Conservation (phyloP, 2,329 filamentous ascomycete genomes). For the Pyrenophora graminea region DNA sequence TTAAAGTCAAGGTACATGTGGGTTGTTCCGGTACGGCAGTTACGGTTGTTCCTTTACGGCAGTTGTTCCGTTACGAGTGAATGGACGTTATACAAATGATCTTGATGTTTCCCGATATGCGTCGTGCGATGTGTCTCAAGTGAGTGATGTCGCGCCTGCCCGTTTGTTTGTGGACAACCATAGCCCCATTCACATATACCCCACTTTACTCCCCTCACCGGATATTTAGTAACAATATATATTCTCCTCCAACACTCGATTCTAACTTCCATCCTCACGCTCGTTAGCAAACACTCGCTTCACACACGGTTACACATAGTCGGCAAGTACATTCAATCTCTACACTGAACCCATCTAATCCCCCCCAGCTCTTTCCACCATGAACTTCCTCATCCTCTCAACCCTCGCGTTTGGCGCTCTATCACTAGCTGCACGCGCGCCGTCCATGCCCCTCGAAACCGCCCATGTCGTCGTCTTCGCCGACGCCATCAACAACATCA, state of each 20-base stretch:
- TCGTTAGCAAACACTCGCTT: background rate
- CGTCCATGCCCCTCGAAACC: background rate
- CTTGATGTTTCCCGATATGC: too few species aligned
- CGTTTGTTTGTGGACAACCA: too few species aligned
- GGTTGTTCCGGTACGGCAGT: background rate
- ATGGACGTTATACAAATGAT: too few species aligned
- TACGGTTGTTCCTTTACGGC: too few species aligned
- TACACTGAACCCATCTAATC: background rate
- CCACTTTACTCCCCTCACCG: too few species aligned
- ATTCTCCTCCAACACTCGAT: too few species aligned
- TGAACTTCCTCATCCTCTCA: conserved; percentile 5
- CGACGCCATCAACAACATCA: background rate
- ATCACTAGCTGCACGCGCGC: background rate
- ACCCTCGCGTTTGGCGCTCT: background rate
- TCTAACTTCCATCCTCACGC: background rate
- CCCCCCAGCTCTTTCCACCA: background rate
- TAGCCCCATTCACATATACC: too few species aligned
- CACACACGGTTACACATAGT: background rate
- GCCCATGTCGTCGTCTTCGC: background rate
- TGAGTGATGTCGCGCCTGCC: too few species aligned
- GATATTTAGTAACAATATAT: too few species aligned
- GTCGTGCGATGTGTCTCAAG: too few species aligned
- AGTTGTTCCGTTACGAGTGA: too few species aligned
- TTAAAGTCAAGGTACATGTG: conserved; percentile 6
- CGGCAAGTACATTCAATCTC: background rate